A percentile compares a stretch with the other conserved stretches of the same genome.
These are phyloP conservation scores for Penicillium fimorum DNA, from an alignment of 495 filamentous ascomycete species.

Conservation along the genomic window DNA sequence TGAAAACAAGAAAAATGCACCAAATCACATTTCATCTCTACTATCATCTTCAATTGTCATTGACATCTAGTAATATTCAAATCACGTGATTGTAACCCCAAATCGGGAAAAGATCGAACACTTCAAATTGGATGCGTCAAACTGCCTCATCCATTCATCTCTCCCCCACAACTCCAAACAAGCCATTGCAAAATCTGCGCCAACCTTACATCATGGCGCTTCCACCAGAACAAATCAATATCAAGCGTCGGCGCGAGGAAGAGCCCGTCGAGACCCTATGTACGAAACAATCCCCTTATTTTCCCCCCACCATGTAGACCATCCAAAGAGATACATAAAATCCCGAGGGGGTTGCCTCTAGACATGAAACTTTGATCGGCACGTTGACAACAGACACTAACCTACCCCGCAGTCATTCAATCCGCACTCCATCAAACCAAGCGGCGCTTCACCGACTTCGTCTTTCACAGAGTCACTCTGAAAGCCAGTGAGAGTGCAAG, in stretches of 20 bases:
- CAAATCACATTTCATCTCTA: neutral
- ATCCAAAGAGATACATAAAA: conserved; percentile 3
- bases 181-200: conserved; percentile 5
- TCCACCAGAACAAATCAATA: conserved; percentile 54
- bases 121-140: conserved; percentile 12
- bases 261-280: conserved; percentile 56
- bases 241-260: conserved; percentile 57
- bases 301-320: conserved; percentile 26
- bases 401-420: conserved; percentile 40
- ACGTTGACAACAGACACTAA: conserved; percentile 8
- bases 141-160: conserved; percentile 1
- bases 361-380: neutral
- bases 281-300: conserved; percentile 32
- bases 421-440: conserved; percentile 46
- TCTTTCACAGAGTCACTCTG: conserved; percentile 44
- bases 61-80: neutral
- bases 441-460: conserved; percentile 51
- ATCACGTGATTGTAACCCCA: neutral
- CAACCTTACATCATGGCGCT: conserved; percentile 34
- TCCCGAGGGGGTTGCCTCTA: neutral
- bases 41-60: too few relatives aligned
- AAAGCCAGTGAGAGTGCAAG: conserved; percentile 21
- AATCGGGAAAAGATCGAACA: neutral
- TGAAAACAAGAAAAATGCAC: neutral
- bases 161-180: conserved; percentile 8